Evolutionary conservation across 2,329 filamentous ascomycete species (phyloP), one percentile per base, ranked within the genome.

Genomic region (Metarhizium guizhouense): DNA sequence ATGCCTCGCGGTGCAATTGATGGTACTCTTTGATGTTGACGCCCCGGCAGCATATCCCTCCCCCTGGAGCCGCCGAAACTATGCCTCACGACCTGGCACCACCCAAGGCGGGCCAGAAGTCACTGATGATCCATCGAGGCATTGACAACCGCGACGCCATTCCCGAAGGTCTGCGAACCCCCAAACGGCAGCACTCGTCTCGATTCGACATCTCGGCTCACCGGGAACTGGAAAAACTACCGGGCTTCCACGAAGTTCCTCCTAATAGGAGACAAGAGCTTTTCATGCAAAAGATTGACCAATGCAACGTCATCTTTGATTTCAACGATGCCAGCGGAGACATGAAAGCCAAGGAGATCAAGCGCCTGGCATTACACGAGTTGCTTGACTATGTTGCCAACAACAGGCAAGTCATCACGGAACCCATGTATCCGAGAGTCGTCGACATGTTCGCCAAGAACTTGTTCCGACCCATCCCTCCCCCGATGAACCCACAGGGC

Each of bases 331-430:
- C 93, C 51, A 95, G 90, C 62, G 92, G 87, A 63, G 94, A 99
- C 70, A 97, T 99, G 92, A 99, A 99, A 73, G 96, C 93, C 51
- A 99, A 99, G 77, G 94, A 99, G 74, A 97, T 99, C 80, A 99
- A 99, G 79, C 84, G 94, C 67, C 77, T 99, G 63, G 94, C 94
- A 47, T 80, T 99, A 48, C 94, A 99, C 70, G 94, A 99, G 71
- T 79, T 99, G 59, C 82, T 99, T 61, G 94, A 99, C 72, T 99
- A 99, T 69, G 94, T 99, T 56, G 93, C 94, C 65, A 97, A 97
- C 74, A 99, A 99, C 71, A 84, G 94, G 64, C 93, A 96, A 67
- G 94, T 99, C 68, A 99, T 99, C 66, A 96, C 92, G 3, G 94
- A 99, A 71, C 90, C 92, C 55, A 99, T 99, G 94, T 99, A 99